Conservation (phyloP, 441 rosid species). For the Melastoma candidum region DNA sequence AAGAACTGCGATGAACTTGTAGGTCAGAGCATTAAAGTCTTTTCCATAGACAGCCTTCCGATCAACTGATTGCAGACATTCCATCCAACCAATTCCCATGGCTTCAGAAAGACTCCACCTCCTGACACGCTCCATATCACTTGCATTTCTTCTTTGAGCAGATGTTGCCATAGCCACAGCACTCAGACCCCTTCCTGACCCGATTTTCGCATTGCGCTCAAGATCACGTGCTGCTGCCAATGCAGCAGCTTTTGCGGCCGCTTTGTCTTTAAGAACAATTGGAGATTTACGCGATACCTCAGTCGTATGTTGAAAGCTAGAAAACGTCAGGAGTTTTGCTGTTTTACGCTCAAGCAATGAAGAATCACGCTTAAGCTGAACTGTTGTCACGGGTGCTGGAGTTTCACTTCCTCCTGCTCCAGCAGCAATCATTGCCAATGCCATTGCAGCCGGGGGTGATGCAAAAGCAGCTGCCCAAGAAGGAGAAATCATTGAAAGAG, state of each 20-base stretch:
- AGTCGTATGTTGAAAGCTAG: constrained; percentile 84
- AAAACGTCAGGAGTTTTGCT: constrained; percentile 68
- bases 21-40: constrained; percentile 94
- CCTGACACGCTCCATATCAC: constrained; percentile 89
- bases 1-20: constrained; percentile 90
- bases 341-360: constrained; percentile 82
- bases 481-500: constrained; percentile 91
- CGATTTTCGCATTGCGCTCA: constrained; percentile 95
- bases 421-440: constrained; percentile 99
- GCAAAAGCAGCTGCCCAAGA: constrained; percentile 99
- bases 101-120: constrained; percentile 97
- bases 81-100: constrained; percentile 99
- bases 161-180: constrained; percentile 99
- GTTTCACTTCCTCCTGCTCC: constrained; percentile 96
- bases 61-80: constrained; percentile 94
- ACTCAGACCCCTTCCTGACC: constrained; percentile 99
- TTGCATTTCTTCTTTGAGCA: constrained; percentile 79
- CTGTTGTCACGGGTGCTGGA: constrained; percentile 49
- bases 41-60: constrained; percentile 95
- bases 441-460: constrained; percentile 99
- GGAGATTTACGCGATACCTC: constrained; percentile 54
- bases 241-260: constrained; percentile 99
- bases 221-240: constrained; percentile 99
- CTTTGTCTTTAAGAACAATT: constrained; percentile 84
- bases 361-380: constrained; percentile 73